Base-by-base conservation (phyloP, 768 basidiomycete species). In the Agaricus sinodeliciosus region DNA sequence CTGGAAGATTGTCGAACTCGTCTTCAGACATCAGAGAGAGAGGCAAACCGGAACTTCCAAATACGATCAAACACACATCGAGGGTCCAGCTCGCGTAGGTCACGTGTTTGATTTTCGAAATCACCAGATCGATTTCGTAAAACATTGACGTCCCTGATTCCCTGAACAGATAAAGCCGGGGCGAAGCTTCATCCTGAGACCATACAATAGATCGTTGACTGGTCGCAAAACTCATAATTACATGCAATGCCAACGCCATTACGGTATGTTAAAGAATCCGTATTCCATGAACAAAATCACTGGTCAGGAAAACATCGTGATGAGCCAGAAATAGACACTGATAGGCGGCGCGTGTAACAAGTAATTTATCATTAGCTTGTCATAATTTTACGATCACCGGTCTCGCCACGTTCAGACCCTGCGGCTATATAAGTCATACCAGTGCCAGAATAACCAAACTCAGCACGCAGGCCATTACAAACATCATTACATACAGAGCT, bases 1-100 rank as follows among this genome's bases (percentile, higher is more conserved):
- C 82, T 0, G 74, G 75, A 28, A 81, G 53, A 48, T 64, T 58
- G 57, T 79, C 79, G 52, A 77, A 86, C 50, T 81, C 76, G 59
- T 84, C 79, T 50, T 70, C 69, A 26, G 70, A 69, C 67, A 72
- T 71, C 43, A 44, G 27, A 27, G 43, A n/a, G 2, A 15, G 42
- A 22, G 42, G 3, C 2, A 11, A 27, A 39, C 8, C 34, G 34
- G 34, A 35, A 9, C 9, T 16, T n/a, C 16, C 51, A 45, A 19
- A 19, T 22, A 44, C 42, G 19, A 5, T 19, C 18, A 26, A 22
- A 43, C 18, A 26, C 18, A 12, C 11, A 16, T 22, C 11, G 7
- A 18, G 25, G 43, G n/a, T 16, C n/a, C 36, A 22, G 18, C 39
- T 18, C 36, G 47, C 36, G 16, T 19, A 8, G 4, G 13, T 45